A percentile compares a stretch with the other conserved stretches of the same genome.
phyloP scores from a whole-genome alignment of 495 filamentous ascomycete species.

The Penicillium ucsense region DNA sequence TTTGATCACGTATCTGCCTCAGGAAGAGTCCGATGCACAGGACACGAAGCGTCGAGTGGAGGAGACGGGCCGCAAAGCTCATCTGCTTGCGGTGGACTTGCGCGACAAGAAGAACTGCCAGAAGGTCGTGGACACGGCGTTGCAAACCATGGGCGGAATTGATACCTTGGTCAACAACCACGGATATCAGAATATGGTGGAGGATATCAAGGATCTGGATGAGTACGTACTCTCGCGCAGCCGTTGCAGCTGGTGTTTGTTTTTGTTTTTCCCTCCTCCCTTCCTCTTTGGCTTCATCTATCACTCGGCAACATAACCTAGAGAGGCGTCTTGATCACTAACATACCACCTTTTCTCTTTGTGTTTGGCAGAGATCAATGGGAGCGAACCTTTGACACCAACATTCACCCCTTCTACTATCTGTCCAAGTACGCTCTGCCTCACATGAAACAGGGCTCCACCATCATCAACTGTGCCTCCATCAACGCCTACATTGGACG shows the following conservation, averaged over 20 bases:
- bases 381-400: slow-evolving; percentile 61
- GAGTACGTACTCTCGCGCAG: slow-evolving; percentile 42
- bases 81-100: slow-evolving; percentile 53
- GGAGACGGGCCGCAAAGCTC: slow-evolving; percentile 51
- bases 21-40: slow-evolving; percentile 68
- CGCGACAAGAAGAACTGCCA: slow-evolving; percentile 56
- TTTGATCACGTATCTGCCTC: slow-evolving; percentile 63
- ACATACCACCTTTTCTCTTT: too few relatives aligned
- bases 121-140: slow-evolving; percentile 54
- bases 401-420: slow-evolving; percentile 65
- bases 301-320: too few relatives aligned
- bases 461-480: slow-evolving; percentile 75
- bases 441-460: slow-evolving; percentile 61
- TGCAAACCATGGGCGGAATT: slow-evolving; percentile 55
- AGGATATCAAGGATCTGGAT: slow-evolving; percentile 60
- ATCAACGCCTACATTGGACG: slow-evolving; percentile 77
- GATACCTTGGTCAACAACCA: slow-evolving; percentile 79
- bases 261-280: too few relatives aligned
- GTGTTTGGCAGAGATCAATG: slow-evolving; percentile 56
- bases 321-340: too few relatives aligned
- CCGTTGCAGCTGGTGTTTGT: too few relatives aligned
- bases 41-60: slow-evolving; percentile 63
- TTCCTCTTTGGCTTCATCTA: too few relatives aligned
- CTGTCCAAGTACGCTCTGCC: slow-evolving; percentile 69
- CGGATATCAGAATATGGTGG: slow-evolving; percentile 62